phyloP scores from a whole-genome alignment of 106 monocot genomes.

The Dendrobium chrysotoxum region DNA sequence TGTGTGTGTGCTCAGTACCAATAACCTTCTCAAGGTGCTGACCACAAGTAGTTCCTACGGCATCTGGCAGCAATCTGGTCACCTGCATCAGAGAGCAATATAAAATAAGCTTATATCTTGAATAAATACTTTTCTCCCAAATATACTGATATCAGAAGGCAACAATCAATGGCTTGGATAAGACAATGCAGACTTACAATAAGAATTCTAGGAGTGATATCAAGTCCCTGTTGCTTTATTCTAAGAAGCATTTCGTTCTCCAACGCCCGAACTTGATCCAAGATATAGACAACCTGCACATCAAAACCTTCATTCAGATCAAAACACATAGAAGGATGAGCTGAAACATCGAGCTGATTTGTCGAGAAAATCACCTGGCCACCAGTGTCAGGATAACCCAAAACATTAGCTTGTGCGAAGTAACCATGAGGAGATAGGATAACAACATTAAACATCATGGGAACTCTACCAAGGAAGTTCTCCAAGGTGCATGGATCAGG shows the following conservation, averaged over 20 bases:
- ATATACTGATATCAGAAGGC: background rate
- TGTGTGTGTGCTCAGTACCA: slow-evolving; percentile 55
- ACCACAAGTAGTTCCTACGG: slow-evolving; percentile 57
- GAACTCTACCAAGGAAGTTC: slow-evolving; percentile 73
- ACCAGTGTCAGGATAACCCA: slow-evolving; percentile 97
- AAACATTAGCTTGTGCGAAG: slow-evolving; percentile 93
- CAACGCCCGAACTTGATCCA: slow-evolving; percentile 97
- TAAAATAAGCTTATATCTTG: background rate
- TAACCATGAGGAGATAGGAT: slow-evolving; percentile 97
- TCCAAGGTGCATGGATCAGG: slow-evolving; percentile 78
- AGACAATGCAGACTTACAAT: slow-evolving; percentile 51
- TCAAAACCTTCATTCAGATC: background rate
- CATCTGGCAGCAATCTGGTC: slow-evolving; percentile 59
- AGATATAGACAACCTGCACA: slow-evolving; percentile 85
- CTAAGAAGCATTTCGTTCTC: slow-evolving; percentile 88
- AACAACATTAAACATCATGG: slow-evolving; percentile 96
- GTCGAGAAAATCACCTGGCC: slow-evolving; percentile 58
- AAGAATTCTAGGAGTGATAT: slow-evolving; percentile 75
- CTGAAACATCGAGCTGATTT: background rate
- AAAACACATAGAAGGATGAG: background rate
- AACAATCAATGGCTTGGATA: background rate
- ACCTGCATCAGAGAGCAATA: slow-evolving; percentile 24
- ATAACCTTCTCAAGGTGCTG: slow-evolving; percentile 60
- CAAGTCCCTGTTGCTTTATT: slow-evolving; percentile 80
- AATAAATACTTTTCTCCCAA: too few relatives aligned